Conservation (phyloP, 768 basidiomycete genomes). For the Daedaleopsis sinensis region DNA sequence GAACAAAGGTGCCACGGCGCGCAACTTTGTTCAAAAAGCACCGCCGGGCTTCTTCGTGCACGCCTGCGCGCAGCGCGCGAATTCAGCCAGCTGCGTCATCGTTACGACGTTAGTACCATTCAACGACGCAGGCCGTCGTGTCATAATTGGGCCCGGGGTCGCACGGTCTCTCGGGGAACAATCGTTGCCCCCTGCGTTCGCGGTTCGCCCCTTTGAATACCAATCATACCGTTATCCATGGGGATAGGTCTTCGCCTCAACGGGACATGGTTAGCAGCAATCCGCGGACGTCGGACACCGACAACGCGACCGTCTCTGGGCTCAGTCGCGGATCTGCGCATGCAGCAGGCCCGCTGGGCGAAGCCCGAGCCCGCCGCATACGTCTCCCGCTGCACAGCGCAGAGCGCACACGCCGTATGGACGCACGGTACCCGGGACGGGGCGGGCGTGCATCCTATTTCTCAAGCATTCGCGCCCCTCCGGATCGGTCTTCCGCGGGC, state of each 20-base stretch:
- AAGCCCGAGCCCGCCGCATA: too few relatives aligned
- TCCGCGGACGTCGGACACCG: not conserved
- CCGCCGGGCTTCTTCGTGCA: not conserved
- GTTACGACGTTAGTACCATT: too few relatives aligned
- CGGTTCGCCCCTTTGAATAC: not conserved
- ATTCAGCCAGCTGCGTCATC: not conserved
- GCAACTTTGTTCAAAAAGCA: not conserved
- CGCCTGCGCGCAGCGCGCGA: not conserved
- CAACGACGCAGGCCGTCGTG: too few relatives aligned
- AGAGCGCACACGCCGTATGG: too few relatives aligned
- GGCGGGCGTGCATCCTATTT: not conserved
- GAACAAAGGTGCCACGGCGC: not conserved
- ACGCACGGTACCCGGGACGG: too few relatives aligned
- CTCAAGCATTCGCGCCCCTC: not conserved
- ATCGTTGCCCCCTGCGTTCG: not conserved
- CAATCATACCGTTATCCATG: not conserved
- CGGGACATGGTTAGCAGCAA: not conserved
- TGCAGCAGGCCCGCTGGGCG: too few relatives aligned
- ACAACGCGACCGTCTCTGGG: too few relatives aligned
- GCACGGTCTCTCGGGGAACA: not conserved
- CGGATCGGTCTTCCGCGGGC: not conserved
- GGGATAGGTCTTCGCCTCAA: not conserved
- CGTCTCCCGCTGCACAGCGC: too few relatives aligned
- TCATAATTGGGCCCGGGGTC: too few relatives aligned
- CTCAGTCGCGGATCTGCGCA: too few relatives aligned